Evolutionary conservation across 805 yeast species (phyloP).

Genomic region (Novakomyces olei): DNA sequence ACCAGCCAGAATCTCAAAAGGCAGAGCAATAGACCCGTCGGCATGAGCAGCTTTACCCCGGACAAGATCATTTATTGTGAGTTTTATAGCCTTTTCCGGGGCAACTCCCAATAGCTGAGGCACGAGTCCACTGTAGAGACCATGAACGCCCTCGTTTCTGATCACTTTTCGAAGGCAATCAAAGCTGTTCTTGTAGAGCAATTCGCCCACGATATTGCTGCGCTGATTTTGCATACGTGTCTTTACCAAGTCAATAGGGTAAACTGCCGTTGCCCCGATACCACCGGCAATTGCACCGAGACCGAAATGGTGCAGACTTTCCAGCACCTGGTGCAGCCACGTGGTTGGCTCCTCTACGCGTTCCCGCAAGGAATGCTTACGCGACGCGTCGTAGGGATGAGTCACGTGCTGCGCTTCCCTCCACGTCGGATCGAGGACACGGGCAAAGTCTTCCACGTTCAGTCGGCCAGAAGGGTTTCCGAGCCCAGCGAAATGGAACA

Average conservation of each 20-base stretch:
- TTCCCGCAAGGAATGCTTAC: constrained; percentile 9
- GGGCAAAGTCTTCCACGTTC: constrained; percentile 17
- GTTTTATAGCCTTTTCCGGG: constrained; percentile 91
- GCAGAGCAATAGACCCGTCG: constrained; percentile 27
- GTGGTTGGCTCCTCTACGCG: constrained; percentile 20
- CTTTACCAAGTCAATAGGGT: constrained; percentile 88
- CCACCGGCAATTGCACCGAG: constrained; percentile 94
- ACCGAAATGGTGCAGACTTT: constrained; percentile 66
- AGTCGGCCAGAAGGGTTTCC: constrained; percentile 15
- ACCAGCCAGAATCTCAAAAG: constrained; percentile 68
- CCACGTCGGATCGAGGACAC: constrained; percentile 24
- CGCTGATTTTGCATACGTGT: constrained; percentile 96
- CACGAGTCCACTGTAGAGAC: constrained; percentile 76
- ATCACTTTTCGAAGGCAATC: constrained; percentile 73
- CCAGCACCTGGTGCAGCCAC: constrained; percentile 43
- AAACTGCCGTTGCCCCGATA: constrained; percentile 92
- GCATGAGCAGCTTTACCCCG: constrained; percentile 46
- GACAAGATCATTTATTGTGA: constrained; percentile 78
- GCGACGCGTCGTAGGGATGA: constrained; percentile 9
- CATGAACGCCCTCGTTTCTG: constrained; percentile 54
- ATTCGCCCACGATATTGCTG: constrained; percentile 23
- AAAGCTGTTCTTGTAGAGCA: constrained; percentile 49
- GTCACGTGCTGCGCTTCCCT: too few species aligned
- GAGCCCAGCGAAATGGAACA: constrained; percentile 20
- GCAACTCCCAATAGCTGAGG: constrained; percentile 96